These are phyloP conservation scores for Aspergillus jensenii DNA, from an alignment of 2,329 filamentous ascomycete species.

Conservation along the genomic window DNA sequence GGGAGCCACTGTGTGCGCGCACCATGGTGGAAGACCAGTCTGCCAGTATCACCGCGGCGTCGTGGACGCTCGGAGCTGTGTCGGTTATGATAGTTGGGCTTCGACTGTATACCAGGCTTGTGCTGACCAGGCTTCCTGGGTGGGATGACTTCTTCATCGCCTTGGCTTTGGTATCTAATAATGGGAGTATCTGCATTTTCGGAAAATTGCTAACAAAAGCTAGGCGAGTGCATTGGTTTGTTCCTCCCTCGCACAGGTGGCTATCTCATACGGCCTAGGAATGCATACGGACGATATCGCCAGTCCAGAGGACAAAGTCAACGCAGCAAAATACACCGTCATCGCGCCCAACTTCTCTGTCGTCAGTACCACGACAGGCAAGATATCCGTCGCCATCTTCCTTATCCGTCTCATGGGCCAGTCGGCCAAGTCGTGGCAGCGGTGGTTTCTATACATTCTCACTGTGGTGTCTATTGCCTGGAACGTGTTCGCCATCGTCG, in stretches of 20 bases:
- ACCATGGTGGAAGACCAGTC: conserved; percentile 2
- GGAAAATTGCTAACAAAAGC: no score
- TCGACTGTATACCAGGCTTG: conserved; percentile 7
- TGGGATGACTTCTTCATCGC: conserved; percentile 16
- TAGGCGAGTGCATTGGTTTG: conserved; percentile 14
- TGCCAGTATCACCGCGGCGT: conserved; percentile 2
- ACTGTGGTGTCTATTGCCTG: conserved; percentile 14
- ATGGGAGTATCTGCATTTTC: no score
- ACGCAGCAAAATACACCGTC: conserved; percentile 17
- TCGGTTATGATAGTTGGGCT: conserved; percentile 1
- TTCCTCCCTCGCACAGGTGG: conserved; percentile 11
- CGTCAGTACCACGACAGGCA: conserved; percentile 17
- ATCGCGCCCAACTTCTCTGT: conserved; percentile 15
- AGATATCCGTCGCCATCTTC: conserved; percentile 18
- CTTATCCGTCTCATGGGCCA: conserved; percentile 15
- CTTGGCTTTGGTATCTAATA: not conserved
- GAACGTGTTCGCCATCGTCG: conserved; percentile 16
- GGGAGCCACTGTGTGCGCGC: not conserved
- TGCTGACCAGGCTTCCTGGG: conserved; percentile 1
- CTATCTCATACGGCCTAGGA: conserved; percentile 19
- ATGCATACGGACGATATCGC: conserved; percentile 12
- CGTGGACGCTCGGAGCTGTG: conserved; percentile 7
- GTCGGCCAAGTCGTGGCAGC: conserved; percentile 2
- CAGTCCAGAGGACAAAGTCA: not conserved
- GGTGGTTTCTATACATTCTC: conserved; percentile 16